phyloP scores from a whole-genome alignment of 192 early-diverging fungal species.

The Backusella luteola region DNA sequence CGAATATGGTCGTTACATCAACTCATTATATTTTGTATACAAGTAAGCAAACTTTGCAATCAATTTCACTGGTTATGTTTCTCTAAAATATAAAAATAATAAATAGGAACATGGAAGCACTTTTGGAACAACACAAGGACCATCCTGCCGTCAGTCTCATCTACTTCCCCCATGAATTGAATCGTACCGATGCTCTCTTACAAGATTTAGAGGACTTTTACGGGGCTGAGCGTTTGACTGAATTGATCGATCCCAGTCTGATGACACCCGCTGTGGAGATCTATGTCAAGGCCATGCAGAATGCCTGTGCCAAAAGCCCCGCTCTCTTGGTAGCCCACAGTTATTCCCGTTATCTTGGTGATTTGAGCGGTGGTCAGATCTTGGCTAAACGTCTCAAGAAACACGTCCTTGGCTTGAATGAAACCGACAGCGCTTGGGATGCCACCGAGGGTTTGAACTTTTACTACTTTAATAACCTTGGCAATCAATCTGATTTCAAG shows the following conservation, averaged over 20 bases:
- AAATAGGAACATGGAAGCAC: constrained; percentile 43
- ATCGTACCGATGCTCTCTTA: constrained; percentile 37
- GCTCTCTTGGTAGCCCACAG: constrained; percentile 53
- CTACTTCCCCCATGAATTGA: constrained; percentile 53
- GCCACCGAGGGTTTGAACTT: constrained; percentile 42
- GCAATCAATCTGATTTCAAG: constrained; percentile 48
- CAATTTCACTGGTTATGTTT: neutral
- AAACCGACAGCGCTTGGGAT: constrained; percentile 39
- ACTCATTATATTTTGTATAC: constrained; percentile 53
- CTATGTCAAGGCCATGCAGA: constrained; percentile 48
- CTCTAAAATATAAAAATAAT: neutral
- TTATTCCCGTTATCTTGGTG: constrained; percentile 56
- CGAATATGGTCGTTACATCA: constrained; percentile 49
- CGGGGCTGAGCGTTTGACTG: constrained; percentile 32
- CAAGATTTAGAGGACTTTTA: constrained; percentile 51
- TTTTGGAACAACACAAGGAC: constrained; percentile 46
- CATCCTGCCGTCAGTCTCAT: constrained; percentile 46
- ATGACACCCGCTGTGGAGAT: constrained; percentile 51
- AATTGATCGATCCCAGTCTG: constrained; percentile 21
- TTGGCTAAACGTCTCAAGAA: constrained; percentile 51
- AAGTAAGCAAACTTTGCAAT: constrained; percentile 21
- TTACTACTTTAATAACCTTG: constrained; percentile 50
- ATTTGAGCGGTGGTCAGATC: constrained; percentile 55
- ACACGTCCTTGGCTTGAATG: constrained; percentile 40
- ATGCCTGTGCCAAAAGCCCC: constrained; percentile 36